A percentile compares a stretch with the other conserved stretches of the same genome.
Conservation (phyloP, 1,139 yeast genomes). For the Schizosaccharomyces versatilis region DNA sequence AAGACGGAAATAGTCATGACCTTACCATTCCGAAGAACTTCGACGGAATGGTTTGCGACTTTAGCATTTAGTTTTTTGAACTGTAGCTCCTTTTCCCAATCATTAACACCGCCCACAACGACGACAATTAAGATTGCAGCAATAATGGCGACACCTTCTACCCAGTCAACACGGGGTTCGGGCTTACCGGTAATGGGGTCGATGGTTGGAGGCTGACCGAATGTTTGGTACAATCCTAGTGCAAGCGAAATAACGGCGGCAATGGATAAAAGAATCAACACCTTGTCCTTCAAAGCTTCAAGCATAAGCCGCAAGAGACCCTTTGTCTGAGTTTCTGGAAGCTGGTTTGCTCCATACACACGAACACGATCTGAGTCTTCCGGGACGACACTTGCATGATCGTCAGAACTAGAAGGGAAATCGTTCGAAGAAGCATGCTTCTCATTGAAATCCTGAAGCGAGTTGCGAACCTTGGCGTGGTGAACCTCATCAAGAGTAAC, state of each 20-base stretch:
- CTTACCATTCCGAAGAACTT: slow-evolving; percentile 52
- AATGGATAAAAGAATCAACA: slow-evolving; percentile 54
- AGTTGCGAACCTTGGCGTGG: not conserved
- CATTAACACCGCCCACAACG: slow-evolving; percentile 79
- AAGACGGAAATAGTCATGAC: slow-evolving; percentile 50
- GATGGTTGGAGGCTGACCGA: slow-evolving; percentile 56
- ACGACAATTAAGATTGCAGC: slow-evolving; percentile 83
- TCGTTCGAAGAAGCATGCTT: not conserved
- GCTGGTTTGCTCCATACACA: slow-evolving; percentile 41
- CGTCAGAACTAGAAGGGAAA: not conserved
- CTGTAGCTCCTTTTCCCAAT: slow-evolving; percentile 87
- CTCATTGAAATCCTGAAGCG: not conserved
- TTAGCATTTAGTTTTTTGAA: slow-evolving; percentile 56
- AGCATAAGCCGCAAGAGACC: slow-evolving; percentile 45
- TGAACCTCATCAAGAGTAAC: slow-evolving; percentile 7
- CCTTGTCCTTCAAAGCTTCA: slow-evolving; percentile 81
- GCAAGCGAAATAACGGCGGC: slow-evolving; percentile 83
- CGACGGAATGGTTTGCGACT: slow-evolving; percentile 49
- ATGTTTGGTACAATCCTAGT: slow-evolving; percentile 75
- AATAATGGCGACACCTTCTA: slow-evolving; percentile 92
- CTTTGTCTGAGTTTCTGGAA: slow-evolving; percentile 52
- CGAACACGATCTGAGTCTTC: slow-evolving; percentile 19
- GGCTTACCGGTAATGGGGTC: slow-evolving; percentile 47
- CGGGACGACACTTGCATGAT: not conserved
- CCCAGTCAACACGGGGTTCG: slow-evolving; percentile 19